These are phyloP conservation scores for Graphiopsis chlorocephala DNA, from an alignment of 2,329 filamentous ascomycete species.

Conservation along the genomic window DNA sequence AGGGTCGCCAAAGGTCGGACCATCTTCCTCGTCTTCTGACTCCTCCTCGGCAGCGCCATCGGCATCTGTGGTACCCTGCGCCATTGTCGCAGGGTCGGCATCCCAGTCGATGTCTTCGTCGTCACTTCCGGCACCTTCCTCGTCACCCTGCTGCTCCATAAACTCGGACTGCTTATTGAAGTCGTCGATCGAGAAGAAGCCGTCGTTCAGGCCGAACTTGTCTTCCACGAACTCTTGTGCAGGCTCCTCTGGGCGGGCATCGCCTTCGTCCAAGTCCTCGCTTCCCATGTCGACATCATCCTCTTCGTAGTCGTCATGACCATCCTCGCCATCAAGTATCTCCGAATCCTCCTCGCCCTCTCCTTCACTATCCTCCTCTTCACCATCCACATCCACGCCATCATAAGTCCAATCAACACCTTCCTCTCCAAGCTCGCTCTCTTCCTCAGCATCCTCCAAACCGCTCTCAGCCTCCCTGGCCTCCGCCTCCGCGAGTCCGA, in stretches of 20 bases:
- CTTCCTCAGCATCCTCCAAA: constrained; percentile 29
- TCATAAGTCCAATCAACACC: constrained; percentile 39
- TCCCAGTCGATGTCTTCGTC: constrained; percentile 90
- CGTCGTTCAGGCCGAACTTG: constrained; percentile 85
- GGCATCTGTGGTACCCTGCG: constrained; percentile 35
- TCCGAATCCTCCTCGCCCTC: constrained; percentile 35
- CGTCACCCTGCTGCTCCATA: constrained; percentile 85
- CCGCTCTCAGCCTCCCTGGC: constrained; percentile 25
- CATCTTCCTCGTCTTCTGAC: constrained; percentile 66
- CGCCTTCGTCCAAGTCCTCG: constrained; percentile 42
- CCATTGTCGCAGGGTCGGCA: constrained; percentile 62
- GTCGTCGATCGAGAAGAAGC: constrained; percentile 95
- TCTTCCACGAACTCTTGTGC: constrained; percentile 65
- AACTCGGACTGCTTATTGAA: constrained; percentile 94
- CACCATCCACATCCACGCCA: constrained; percentile 37
- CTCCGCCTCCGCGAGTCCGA: constrained; percentile 40
- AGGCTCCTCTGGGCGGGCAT: constrained; percentile 49
- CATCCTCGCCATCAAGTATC: constrained; percentile 31
- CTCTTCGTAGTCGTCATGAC: constrained; percentile 39
- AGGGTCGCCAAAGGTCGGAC: constrained; percentile 79
- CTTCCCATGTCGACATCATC: constrained; percentile 41
- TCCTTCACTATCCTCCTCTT: constrained; percentile 35
- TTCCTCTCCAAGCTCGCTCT: constrained; percentile 35
- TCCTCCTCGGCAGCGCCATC: constrained; percentile 36
- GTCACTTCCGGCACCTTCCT: constrained; percentile 72